These are phyloP conservation scores for Boletus bicolor DNA, from an alignment of 768 basidiomycete species.

Conservation along the genomic window DNA sequence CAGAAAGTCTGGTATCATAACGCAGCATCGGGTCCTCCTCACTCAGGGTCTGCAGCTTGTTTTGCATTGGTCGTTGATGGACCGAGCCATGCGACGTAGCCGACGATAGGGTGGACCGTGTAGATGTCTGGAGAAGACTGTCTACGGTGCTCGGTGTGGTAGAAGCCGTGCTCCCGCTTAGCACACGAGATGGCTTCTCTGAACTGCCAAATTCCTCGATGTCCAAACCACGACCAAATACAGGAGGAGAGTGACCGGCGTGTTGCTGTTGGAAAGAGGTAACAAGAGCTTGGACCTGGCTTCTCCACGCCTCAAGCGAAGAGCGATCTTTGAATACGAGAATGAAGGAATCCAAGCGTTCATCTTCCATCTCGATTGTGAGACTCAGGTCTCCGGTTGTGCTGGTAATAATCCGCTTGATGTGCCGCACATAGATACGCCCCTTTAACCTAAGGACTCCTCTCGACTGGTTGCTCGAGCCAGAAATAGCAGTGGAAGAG, in stretches of 20 bases:
- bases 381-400: constrained; percentile 85
- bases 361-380: constrained; percentile 98
- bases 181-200: constrained; percentile 72
- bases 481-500: constrained; percentile 40
- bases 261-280: constrained; percentile 62
- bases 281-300: constrained; percentile 77
- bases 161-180: constrained; percentile 67
- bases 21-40: constrained; percentile 66
- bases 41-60: constrained; percentile 61
- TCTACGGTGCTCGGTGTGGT: constrained; percentile 59
- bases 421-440: constrained; percentile 92
- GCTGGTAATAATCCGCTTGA: constrained; percentile 82
- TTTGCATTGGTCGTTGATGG: constrained; percentile 33
- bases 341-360: constrained; percentile 89
- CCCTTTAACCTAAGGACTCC: constrained; percentile 91
- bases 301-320: constrained; percentile 88
- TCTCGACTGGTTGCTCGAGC: constrained; percentile 35
- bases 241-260: constrained; percentile 32
- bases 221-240: constrained; percentile 42
- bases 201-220: constrained; percentile 79
- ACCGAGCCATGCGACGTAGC: constrained; percentile 67
- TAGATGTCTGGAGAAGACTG: constrained; percentile 64
- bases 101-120: constrained; percentile 70
- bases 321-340: constrained; percentile 89
- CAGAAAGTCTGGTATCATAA: constrained; percentile 49